Evolutionary conservation across 2,329 filamentous ascomycete species (phyloP), one percentile per base, ranked within the genome.

Genomic region (Talaromyces islandicus): DNA sequence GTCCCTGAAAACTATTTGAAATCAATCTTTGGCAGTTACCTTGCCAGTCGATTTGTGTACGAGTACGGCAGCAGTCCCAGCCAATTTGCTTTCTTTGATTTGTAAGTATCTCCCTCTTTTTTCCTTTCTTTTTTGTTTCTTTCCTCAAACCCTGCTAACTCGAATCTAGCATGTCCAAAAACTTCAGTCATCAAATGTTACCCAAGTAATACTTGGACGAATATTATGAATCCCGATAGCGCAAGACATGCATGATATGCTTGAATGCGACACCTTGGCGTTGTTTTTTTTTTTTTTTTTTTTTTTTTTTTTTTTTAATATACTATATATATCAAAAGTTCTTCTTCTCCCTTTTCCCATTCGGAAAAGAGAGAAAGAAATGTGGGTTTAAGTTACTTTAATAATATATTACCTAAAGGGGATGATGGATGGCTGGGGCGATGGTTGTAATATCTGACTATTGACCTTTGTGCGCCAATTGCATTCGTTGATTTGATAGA

Each of bases 11-110:
- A 87, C 67, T 99, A 99, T 73, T 85, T 99, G 64, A 86, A 92
- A 66, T 89, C 92, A 65, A 97, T 99, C 73, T 99, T 99, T 72
- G 94, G 94, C 67, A 95, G 90, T 73, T 97, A 93, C 78, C 82
- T 99, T 66, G 93, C 94, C 54, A 95, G 90, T 71, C 89, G 94
- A 50, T 99, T 99, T 74, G 91, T 99, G 46, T 99, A 99, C 76
- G 87, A 96, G 74, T 94, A 93, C 73, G 94, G 94, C 70, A 92
- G 92, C 73, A 88, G 85, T 66, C 92, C 94, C 5, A 94, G 89
- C 80, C 93, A 97, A 71, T 97, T 99, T 80, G 92, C 93, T 43
- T 99, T 99, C 83, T 99, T 96, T 77, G 91, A 96, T 74, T 99
- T 97, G 90, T 92, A 80, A 86, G 89, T n/a, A n/a, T n/a, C n/a